phyloP scores from a whole-genome alignment of 2,329 filamentous ascomycete species.

The Pleomassaria siparia region DNA sequence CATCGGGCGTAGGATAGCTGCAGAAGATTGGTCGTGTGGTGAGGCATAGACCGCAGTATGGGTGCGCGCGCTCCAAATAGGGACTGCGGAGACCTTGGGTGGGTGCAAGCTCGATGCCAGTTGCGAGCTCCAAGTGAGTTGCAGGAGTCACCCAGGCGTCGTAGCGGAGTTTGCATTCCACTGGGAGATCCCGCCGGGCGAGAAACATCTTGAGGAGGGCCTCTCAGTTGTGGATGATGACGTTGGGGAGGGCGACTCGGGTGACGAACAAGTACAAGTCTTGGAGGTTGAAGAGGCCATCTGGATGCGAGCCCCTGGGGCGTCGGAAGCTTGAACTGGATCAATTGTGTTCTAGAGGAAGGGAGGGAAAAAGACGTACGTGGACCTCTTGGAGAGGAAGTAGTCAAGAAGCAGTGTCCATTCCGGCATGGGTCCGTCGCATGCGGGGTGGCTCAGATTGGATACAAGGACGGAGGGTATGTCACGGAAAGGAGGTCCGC shows the following conservation, averaged over 20 bases:
- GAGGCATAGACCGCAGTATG: background rate
- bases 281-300: conserved; percentile 16
- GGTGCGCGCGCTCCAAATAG: background rate
- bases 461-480: conserved; percentile 13
- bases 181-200: background rate
- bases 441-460: conserved; percentile 4
- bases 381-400: conserved; percentile 2
- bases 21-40: conserved; percentile 11
- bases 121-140: background rate
- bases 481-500: conserved; percentile 7
- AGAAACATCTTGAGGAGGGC: conserved; percentile 11
- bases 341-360: background rate
- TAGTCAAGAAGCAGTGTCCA: conserved; percentile 10
- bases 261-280: conserved; percentile 16
- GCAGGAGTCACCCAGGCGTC: conserved; percentile 7
- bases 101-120: too few relatives aligned
- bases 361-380: background rate
- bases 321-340: background rate
- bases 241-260: conserved; percentile 11
- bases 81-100: background rate
- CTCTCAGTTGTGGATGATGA: conserved; percentile 13
- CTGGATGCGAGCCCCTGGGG: too few relatives aligned
- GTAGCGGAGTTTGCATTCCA: conserved; percentile 11
- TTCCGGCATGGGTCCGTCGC: conserved; percentile 5
- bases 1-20: conserved; percentile 9